Base-by-base conservation (phyloP, 2,329 filamentous ascomycete species). In the Fusarium bulbicola region DNA sequence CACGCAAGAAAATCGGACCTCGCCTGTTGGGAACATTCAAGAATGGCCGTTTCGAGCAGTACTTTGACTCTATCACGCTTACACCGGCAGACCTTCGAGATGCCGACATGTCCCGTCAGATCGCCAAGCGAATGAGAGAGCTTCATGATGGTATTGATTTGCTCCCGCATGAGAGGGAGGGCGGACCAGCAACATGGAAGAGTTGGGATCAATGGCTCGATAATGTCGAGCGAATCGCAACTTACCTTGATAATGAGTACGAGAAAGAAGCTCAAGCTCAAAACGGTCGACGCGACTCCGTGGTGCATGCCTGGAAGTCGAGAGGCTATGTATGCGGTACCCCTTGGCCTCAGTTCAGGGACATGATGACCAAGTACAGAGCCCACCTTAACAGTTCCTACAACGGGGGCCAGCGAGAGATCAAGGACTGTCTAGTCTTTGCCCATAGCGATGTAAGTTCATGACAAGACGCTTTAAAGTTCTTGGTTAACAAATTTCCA, bases 51-150 rank as follows among this genome's bases (percentile, higher is more conserved):
- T 99, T 99, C 74, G 96, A 99, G 82, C 92, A 99, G 81, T 98
- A 92, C 80, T 93, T 98, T 80, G 90, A 97, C 79, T 95, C 96
- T 2, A 90, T 90, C 42, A 92, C 96, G 2, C 87, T 99, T 46
- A 95, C 92, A 0, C 87, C 92, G 1, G 86, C 89, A 32, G 93
- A 97, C 74, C 83, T 99, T 50, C 92, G 94, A 42, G 90, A 93
- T 37, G 89, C 93, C 1, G 93, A 94, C 56, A 98, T 94, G 1
- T 97, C 93, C 39, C 93, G 90, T 78, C 93, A 97, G 79, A 99
- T 99, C 79, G 95, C 96, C 18, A 98, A 98, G 86, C 93, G 96
- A 57, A 97, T 99, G 94, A 89, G 95, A 71, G 96, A 99, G 82
- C 87, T 99, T 40, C 96, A 99, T 78, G 93, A 97, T 59, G 96